Evolutionary conservation across 2,329 filamentous ascomycete species (phyloP), one percentile per base, ranked within the genome.

Genomic region (Epichloe uncinata): DNA sequence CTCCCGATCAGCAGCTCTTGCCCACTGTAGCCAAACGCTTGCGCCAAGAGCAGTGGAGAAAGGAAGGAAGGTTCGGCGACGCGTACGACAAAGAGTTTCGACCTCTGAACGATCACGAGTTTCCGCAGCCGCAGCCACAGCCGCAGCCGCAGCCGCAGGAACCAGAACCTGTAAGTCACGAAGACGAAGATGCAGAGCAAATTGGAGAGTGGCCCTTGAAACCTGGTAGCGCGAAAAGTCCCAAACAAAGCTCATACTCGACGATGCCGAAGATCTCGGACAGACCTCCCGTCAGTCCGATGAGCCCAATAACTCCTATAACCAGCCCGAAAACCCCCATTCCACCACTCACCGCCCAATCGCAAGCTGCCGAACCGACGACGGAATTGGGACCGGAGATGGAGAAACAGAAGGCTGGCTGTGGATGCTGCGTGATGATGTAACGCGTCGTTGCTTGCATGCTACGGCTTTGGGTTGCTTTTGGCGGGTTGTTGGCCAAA

Each of bases 41-140:
- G 66, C 87, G 93, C 65, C 91, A 96, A 69, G 89, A 96, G 66
- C 87, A 91, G 65, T 96, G 89, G 90, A 89, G 94, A 67, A 86
- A 82, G 58, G 87, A 96, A 65, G 90, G 90, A 55, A 88, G 87
- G 56, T 86, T 87, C 55, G 88, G 88, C 3, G 87, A 80, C 52
- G 75, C 84, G 26, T 96, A 95, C 63, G 90, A 95, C 68, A 86
- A 81, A 54, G 84, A 95, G 53, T 93, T 96, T 69, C 81, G 85
- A 16, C 84, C 90, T 5, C 71, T 97, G 54, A 93, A 86, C 37
- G 78, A 85, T 45, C 78, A 85, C 43, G 67, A 70, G 3, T 71
- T 77, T 55, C 59, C 68, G 36, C 26, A 30, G 8, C 26, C 26
- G 0, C 26, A 30, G n/a, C n/a, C n/a, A n/a, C 26, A 30, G 26